A percentile compares a stretch with the other conserved stretches of the same genome.
Evolutionary conservation across 129 eudicot species (phyloP).

Genomic region (Oenanthe sinensis): DNA sequence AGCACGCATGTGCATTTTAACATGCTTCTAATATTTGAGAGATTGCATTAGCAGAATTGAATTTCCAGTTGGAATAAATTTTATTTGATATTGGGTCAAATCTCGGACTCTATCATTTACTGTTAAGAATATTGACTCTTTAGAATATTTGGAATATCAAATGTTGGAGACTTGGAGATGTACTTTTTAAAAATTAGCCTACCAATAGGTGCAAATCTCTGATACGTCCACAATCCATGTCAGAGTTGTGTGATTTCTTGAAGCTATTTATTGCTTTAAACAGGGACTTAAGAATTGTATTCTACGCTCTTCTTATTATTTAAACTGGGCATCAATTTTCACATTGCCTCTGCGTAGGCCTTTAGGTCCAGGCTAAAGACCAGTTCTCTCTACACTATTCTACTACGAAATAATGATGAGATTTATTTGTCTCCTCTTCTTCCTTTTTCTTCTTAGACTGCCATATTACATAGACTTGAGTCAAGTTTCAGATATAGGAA

Average conservation of each 20-base stretch:
- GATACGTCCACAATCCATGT: neutral
- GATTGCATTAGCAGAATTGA: neutral
- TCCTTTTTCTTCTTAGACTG: no score
- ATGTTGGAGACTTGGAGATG: neutral
- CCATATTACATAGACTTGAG: neutral
- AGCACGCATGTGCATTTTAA: neutral
- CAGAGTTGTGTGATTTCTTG: neutral
- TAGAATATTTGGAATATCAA: neutral
- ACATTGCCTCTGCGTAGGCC: neutral
- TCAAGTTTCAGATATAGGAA: neutral
- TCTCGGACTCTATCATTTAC: neutral
- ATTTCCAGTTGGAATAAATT: neutral
- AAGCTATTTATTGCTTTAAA: neutral
- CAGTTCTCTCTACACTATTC: neutral
- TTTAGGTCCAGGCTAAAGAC: neutral
- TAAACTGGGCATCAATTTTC: neutral
- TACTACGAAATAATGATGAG: neutral
- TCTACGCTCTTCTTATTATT: neutral
- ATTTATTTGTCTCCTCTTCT: no score
- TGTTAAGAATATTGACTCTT: neutral
- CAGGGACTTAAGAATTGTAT: neutral
- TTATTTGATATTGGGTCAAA: neutral
- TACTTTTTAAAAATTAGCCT: neutral
- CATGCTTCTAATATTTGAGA: neutral
- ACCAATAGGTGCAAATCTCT: neutral